phyloP scores from a whole-genome alignment of 768 basidiomycete species.

The Nidularia sp. region DNA sequence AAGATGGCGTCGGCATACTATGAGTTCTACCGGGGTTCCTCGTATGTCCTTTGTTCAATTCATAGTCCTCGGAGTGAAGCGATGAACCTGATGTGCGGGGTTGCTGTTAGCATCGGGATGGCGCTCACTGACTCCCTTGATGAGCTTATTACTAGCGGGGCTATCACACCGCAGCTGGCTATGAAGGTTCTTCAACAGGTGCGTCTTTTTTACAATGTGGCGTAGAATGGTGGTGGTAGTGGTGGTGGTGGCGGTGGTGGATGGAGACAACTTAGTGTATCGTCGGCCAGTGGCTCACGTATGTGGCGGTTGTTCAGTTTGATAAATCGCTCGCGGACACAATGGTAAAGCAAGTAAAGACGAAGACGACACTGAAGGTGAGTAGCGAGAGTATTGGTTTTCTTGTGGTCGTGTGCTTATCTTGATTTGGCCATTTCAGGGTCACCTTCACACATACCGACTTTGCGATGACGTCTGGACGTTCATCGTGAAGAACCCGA shows the following conservation, averaged over 20 bases:
- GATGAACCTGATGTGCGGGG: neutral
- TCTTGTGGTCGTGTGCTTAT: neutral
- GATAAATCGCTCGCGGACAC: slow-evolving; percentile 94
- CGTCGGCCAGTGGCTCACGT: neutral
- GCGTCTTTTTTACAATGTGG: slow-evolving; percentile 7
- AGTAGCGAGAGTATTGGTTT: slow-evolving; percentile 9
- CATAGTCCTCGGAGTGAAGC: neutral
- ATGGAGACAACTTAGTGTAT: too few species aligned
- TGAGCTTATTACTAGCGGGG: slow-evolving; percentile 94
- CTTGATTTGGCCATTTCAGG: slow-evolving; percentile 36
- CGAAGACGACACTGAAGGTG: slow-evolving; percentile 91
- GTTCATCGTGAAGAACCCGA: slow-evolving; percentile 90
- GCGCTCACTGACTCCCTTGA: slow-evolving; percentile 97
- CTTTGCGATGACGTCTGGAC: slow-evolving; percentile 98
- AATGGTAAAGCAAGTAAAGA: slow-evolving; percentile 91
- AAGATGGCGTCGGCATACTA: slow-evolving; percentile 82
- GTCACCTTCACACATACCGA: slow-evolving; percentile 88
- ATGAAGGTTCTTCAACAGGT: slow-evolving; percentile 99
- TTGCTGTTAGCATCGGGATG: slow-evolving; percentile 77
- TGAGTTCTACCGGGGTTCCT: slow-evolving; percentile 89
- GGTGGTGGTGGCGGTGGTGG: too few species aligned
- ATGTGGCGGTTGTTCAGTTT: slow-evolving; percentile 51
- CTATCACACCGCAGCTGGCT: slow-evolving; percentile 97
- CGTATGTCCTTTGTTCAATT: slow-evolving; percentile 47
- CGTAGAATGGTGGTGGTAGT: neutral